Evolutionary conservation across 2,329 filamentous ascomycete genomes (phyloP), one percentile per base, ranked within the genome.

Genomic region (Alternaria novae-zelandiae): DNA sequence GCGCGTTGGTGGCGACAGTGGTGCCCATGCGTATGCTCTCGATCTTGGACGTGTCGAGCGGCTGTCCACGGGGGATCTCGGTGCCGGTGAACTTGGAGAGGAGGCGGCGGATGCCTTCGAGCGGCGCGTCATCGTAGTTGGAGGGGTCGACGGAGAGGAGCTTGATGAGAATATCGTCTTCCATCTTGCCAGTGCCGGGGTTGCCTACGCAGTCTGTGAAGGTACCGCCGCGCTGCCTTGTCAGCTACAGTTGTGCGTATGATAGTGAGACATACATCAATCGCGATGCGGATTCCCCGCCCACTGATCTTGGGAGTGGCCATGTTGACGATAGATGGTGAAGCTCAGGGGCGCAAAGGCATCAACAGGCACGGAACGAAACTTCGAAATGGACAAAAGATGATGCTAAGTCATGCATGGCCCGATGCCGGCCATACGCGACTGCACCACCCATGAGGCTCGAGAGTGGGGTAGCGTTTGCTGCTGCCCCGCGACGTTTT

Each of bases 11-110:
- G 10, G 94, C 94, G 12, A 97, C 94, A 0, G 94, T 97, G 2
- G 94, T 97, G 47, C 94, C 94, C 94, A 97, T 97, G 51, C 94
- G 90, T 77, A 97, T 97, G 59, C 91, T 94, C 71, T 96, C 92
- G 71, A 97, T 96, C 74, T 89, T 83, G 17, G 89, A 88, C 1
- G 94, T 97, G 78, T 97, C 93, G 9, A 97, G 83, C 1, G 91
- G 84, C 76, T 94, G 85, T 25, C 93, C 93, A 51, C 94, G 89
- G 4, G 92, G 92, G 47, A 96, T 94, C 5, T 95, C 90, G 61
- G 86, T 86, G 57, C 86, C 86, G 3, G 89, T 88, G 79, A 96
- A 96, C 71, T 88, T 89, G 69, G 90, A 90, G 80, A 97, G 88
- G 60, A 97, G 89, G 61, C 94, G 90, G 15, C 94, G 89, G 76